Evolutionary conservation across 2,329 filamentous ascomycete species (phyloP).

Genomic region (Ceratocystis cubensis): DNA sequence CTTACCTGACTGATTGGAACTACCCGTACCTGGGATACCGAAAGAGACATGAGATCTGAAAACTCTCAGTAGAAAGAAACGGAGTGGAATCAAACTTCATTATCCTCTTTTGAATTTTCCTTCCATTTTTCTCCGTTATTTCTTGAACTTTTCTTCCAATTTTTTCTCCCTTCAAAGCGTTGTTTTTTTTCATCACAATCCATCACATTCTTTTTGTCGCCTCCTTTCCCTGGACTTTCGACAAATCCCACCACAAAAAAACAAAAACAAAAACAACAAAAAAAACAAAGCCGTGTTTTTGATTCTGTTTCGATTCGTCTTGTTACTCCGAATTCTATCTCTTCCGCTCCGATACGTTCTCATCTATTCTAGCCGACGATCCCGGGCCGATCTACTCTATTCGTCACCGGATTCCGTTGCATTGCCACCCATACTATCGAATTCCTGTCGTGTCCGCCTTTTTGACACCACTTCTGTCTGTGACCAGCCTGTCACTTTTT

Average conservation of each 20-base stretch:
- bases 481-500: conserved; percentile 19
- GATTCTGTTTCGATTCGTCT: not conserved
- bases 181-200: not conserved
- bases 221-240: not conserved
- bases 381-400: not conserved
- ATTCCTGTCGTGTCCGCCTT: conserved; percentile 6
- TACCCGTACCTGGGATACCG: conserved; percentile 15
- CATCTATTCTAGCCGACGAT: not conserved
- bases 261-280: too few species aligned
- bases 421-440: not conserved
- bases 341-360: not conserved
- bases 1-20: conserved; percentile 13
- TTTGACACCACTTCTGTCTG: conserved; percentile 14
- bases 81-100: conserved; percentile 18
- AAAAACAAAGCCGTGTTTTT: conserved; percentile 5
- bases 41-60: conserved; percentile 20
- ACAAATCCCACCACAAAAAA: not conserved
- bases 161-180: not conserved
- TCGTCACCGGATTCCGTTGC: not conserved
- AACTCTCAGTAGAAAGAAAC: conserved; percentile 18
- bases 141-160: not conserved
- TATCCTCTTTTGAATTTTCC: conserved; percentile 11
- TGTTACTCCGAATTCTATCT: not conserved
- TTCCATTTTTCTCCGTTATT: conserved; percentile 11
- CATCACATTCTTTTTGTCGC: not conserved